A percentile compares a stretch with the other conserved stretches of the same genome.
These are phyloP conservation scores for Penicillium sp. DNA, from an alignment of 2,329 filamentous ascomycete species.

Conservation along the genomic window DNA sequence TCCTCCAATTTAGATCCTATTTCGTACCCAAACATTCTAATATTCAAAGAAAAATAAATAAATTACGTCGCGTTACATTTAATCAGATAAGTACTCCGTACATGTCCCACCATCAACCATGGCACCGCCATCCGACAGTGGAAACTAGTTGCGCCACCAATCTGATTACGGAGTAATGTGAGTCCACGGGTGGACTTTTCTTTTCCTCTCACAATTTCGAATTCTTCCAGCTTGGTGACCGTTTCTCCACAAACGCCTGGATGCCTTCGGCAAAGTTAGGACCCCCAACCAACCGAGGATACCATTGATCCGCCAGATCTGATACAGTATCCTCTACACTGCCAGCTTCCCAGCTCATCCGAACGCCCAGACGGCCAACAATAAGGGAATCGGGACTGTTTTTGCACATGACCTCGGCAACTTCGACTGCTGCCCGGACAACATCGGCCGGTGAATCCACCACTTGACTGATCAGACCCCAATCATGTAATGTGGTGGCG, in stretches of 20 bases:
- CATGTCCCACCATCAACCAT: background rate
- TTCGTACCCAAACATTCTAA: background rate
- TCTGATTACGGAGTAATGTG: conserved; percentile 3
- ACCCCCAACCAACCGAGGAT: conserved; percentile 57
- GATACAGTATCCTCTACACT: conserved; percentile 63
- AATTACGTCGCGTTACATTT: background rate
- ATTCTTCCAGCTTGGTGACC: conserved; percentile 59
- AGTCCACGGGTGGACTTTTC: background rate
- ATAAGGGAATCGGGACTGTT: conserved; percentile 73
- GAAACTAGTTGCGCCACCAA: background rate
- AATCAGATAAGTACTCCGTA: conserved; percentile 9
- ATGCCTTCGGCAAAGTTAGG: conserved; percentile 74
- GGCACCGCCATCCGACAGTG: background rate
- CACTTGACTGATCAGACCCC: conserved; percentile 70
- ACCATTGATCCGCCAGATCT: conserved; percentile 57
- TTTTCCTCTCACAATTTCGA: conserved; percentile 29
- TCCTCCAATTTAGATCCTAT: background rate
- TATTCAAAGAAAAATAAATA: background rate
- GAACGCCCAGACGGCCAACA: conserved; percentile 65
- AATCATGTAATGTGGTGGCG: conserved; percentile 59
- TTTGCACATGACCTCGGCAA: conserved; percentile 59
- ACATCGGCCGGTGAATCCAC: conserved; percentile 42
- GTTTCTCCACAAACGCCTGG: conserved; percentile 70
- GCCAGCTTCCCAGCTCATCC: conserved; percentile 67
- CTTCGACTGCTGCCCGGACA: conserved; percentile 49